Conservation (phyloP, 2,329 filamentous ascomycete species). For the Paraphaeosphaeria minitans region DNA sequence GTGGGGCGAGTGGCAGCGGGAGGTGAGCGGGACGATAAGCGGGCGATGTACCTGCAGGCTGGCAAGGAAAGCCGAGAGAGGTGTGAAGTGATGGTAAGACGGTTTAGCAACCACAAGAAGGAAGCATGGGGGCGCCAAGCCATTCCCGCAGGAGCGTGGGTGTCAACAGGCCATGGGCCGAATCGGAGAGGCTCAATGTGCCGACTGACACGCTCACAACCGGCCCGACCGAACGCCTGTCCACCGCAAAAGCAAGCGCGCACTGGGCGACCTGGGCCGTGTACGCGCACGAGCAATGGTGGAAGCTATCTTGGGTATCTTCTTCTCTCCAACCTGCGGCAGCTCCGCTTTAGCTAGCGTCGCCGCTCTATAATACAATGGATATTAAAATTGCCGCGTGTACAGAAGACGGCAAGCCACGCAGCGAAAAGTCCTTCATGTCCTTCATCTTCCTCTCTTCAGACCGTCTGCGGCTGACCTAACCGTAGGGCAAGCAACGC, state of each 20-base stretch:
- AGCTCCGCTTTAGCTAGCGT: constrained; percentile 26
- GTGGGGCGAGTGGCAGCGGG: constrained; percentile 31
- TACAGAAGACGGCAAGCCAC: constrained; percentile 17
- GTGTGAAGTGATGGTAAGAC: constrained; percentile 22
- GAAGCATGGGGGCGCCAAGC: constrained; percentile 21
- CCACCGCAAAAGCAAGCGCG: constrained; percentile 25
- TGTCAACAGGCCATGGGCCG: constrained; percentile 4
- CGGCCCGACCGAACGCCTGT: constrained; percentile 16
- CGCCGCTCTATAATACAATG: constrained; percentile 37
- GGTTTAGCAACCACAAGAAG: constrained; percentile 15
- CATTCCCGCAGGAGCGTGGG: constrained; percentile 17
- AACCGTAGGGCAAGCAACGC: constrained; percentile 86
- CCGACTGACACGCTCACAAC: constrained; percentile 10
- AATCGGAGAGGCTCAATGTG: constrained; percentile 13
- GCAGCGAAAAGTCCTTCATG: constrained; percentile 19
- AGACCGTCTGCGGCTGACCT: constrained; percentile 64
- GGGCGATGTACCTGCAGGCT: constrained; percentile 24
- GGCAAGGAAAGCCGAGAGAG: constrained; percentile 15
- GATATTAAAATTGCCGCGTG: constrained; percentile 30
- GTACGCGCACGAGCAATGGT: constrained; percentile 3
- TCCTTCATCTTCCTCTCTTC: constrained; percentile 13
- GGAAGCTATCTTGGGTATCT: constrained; percentile 39
- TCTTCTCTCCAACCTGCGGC: constrained; percentile 36
- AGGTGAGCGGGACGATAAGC: constrained; percentile 26
- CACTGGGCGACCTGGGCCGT: constrained; percentile 12